Evolutionary conservation across 1,139 yeast genomes (phyloP).

Genomic region (Ogataea hybrid): DNA sequence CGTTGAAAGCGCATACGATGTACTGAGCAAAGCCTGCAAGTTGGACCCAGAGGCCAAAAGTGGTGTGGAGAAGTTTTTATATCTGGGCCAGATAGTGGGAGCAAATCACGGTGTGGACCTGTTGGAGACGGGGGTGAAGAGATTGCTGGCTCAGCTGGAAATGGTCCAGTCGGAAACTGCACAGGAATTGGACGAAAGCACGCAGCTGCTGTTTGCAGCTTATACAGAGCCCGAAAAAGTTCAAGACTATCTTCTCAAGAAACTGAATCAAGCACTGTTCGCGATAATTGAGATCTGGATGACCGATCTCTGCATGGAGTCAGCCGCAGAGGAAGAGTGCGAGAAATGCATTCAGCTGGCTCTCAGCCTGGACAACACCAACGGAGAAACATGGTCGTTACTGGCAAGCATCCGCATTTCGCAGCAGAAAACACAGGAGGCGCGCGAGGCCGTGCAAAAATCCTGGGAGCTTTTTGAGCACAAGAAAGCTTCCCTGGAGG

Average conservation of each 20-base stretch:
- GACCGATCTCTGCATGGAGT: conserved; percentile 97
- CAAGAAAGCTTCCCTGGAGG: conserved; percentile 51
- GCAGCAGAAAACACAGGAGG: conserved; percentile 76
- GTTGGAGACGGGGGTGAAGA: conserved; percentile 61
- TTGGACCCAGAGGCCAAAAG: conserved; percentile 62
- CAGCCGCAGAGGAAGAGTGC: conserved; percentile 81
- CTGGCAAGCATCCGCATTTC: conserved; percentile 88
- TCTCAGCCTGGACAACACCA: conserved; percentile 52
- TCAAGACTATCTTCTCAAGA: conserved; percentile 41
- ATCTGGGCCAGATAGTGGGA: conserved; percentile 89
- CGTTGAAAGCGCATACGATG: conserved; percentile 71
- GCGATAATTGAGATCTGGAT: conserved; percentile 96
- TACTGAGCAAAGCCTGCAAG: conserved; percentile 61
- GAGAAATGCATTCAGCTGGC: conserved; percentile 69
- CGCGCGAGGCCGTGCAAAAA: conserved; percentile 61
- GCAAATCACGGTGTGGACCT: conserved; percentile 72
- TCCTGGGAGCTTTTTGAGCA: conserved; percentile 70
- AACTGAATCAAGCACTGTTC: conserved; percentile 71
- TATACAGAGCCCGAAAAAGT: conserved; percentile 32
- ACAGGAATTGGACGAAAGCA: conserved; percentile 31
- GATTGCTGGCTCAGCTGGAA: conserved; percentile 43
- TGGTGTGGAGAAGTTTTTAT: conserved; percentile 80
- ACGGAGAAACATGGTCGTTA: conserved; percentile 80
- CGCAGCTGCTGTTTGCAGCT: conserved; percentile 28
- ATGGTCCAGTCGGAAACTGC: conserved; percentile 30